Evolutionary conservation across 352 stramenopile genomes (phyloP).

Genomic region (Phytophthora crassamura): DNA sequence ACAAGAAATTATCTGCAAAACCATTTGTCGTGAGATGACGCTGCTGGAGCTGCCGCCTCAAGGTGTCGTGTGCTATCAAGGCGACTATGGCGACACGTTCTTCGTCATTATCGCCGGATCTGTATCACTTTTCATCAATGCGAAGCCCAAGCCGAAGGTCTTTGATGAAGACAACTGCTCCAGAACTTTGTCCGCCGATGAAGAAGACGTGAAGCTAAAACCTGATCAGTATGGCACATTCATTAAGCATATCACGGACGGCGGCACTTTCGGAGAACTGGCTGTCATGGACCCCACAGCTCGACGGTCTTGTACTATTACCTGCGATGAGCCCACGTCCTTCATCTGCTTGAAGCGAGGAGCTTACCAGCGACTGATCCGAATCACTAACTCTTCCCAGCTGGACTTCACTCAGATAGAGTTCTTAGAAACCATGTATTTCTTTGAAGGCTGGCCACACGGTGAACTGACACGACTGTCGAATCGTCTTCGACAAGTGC

Average conservation of each 20-base stretch:
- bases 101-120: constrained; percentile 80
- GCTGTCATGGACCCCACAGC: constrained; percentile 84
- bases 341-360: constrained; percentile 88
- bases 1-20: constrained; percentile 90
- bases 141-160: constrained; percentile 50
- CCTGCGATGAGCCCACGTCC: constrained; percentile 73
- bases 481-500: constrained; percentile 67
- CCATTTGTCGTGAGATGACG: constrained; percentile 89
- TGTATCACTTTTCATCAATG: constrained; percentile 80
- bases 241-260: constrained; percentile 78
- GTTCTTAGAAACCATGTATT: constrained; percentile 83
- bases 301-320: constrained; percentile 74
- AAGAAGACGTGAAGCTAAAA: constrained; percentile 37
- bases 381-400: constrained; percentile 81
- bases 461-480: constrained; percentile 74
- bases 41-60: constrained; percentile 66
- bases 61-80: constrained; percentile 82
- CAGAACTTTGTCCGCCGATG: constrained; percentile 14
- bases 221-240: constrained; percentile 66
- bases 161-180: constrained; percentile 30
- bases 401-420: constrained; percentile 86
- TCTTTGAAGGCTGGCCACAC: constrained; percentile 82
- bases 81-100: constrained; percentile 85
- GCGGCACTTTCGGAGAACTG: constrained; percentile 82
- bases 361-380: constrained; percentile 84